These are phyloP conservation scores for Megacollybia marginata DNA, from an alignment of 768 basidiomycete species.

Conservation along the genomic window DNA sequence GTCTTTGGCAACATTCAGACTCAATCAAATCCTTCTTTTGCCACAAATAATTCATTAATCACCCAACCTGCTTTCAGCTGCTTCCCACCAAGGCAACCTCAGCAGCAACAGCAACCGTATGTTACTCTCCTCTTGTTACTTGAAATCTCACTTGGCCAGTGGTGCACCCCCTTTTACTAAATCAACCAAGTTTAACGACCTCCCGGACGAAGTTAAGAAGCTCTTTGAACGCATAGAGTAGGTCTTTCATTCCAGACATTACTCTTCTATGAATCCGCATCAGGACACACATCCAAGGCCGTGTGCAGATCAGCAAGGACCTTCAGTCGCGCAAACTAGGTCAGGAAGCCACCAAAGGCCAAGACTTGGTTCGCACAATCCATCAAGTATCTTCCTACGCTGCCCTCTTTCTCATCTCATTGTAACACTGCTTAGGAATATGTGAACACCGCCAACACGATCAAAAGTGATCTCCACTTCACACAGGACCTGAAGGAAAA, in stretches of 20 bases:
- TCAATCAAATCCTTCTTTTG: too few species aligned
- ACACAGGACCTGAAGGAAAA: slow-evolving; percentile 68
- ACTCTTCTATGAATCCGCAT: neutral
- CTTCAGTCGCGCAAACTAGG: slow-evolving; percentile 70
- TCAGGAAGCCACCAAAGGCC: slow-evolving; percentile 65
- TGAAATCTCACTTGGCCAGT: slow-evolving; percentile 1
- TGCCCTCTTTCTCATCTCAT: neutral
- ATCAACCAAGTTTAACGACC: slow-evolving; percentile 75
- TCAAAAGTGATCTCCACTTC: slow-evolving; percentile 58
- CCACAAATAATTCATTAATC: too few species aligned
- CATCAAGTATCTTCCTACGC: slow-evolving; percentile 44
- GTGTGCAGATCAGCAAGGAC: slow-evolving; percentile 74
- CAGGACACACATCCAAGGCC: slow-evolving; percentile 68
- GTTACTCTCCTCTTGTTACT: neutral
- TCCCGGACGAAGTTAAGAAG: slow-evolving; percentile 62
- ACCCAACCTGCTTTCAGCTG: neutral
- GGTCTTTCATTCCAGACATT: slow-evolving; percentile 11
- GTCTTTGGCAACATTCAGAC: slow-evolving; percentile 9
- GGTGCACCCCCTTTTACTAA: slow-evolving; percentile 38
- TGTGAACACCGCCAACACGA: slow-evolving; percentile 49
- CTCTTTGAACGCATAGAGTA: slow-evolving; percentile 69
- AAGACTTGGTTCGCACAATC: slow-evolving; percentile 57
- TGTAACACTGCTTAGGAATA: slow-evolving; percentile 42
- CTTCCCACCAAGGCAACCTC: too few species aligned
- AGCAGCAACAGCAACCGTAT: slow-evolving; percentile 22